Evolutionary conservation across 768 basidiomycete genomes (phyloP).

Genomic region (Naganishia antarctica): DNA sequence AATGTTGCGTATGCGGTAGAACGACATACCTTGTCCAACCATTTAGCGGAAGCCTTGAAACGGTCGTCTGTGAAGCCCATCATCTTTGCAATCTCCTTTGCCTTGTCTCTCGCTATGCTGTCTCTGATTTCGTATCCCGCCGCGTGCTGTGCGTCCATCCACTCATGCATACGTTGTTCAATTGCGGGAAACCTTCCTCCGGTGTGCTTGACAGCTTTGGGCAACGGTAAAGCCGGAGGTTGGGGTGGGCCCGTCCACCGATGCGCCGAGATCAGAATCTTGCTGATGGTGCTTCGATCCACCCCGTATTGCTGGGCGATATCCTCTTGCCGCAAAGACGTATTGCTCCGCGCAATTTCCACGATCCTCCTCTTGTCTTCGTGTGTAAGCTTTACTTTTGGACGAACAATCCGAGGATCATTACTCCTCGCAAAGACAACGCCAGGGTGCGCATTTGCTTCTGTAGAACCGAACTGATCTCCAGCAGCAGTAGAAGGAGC

Average conservation of each 20-base stretch:
- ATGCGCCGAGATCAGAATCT: slow-evolving; percentile 43
- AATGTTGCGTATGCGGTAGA: neutral
- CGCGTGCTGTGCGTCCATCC: slow-evolving; percentile 45
- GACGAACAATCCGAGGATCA: slow-evolving; percentile 28
- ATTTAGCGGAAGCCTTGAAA: slow-evolving; percentile 48
- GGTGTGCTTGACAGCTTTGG: slow-evolving; percentile 31
- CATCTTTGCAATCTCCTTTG: slow-evolving; percentile 42
- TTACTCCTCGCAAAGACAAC: slow-evolving; percentile 28
- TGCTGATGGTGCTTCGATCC: slow-evolving; percentile 47
- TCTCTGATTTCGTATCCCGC: slow-evolving; percentile 43
- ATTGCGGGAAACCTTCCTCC: slow-evolving; percentile 46
- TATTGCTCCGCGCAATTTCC: slow-evolving; percentile 40
- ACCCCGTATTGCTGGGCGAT: slow-evolving; percentile 45
- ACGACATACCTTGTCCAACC: slow-evolving; percentile 43
- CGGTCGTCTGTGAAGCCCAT: slow-evolving; percentile 42
- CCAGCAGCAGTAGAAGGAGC: slow-evolving; percentile 15
- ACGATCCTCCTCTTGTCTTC: slow-evolving; percentile 48
- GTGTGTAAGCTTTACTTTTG: slow-evolving; percentile 46
- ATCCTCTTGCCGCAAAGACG: slow-evolving; percentile 45
- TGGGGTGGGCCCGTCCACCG: slow-evolving; percentile 45
- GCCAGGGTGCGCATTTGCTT: slow-evolving; percentile 14
- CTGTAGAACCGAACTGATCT: neutral
- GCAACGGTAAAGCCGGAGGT: slow-evolving; percentile 33
- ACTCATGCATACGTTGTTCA: slow-evolving; percentile 43
- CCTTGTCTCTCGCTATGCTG: slow-evolving; percentile 39